Evolutionary conservation across 1,139 yeast species (phyloP), one percentile per base, ranked within the genome.

Genomic region (Nematodospora anomalae): DNA sequence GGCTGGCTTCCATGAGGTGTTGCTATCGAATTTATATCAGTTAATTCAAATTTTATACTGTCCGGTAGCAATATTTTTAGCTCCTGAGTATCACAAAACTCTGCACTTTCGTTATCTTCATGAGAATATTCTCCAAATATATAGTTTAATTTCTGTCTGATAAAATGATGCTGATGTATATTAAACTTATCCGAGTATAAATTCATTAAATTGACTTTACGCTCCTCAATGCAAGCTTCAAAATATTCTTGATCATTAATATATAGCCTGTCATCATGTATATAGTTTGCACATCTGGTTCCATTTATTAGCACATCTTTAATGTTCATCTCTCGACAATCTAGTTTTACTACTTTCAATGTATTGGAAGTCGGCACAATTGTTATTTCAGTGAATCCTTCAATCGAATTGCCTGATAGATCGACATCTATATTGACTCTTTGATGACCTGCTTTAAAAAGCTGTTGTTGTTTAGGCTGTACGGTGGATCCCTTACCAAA

Each of bases 321-420:
- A 28, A 90, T 76, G 32, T 64, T 66, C 63, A 88, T 75, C 42
- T 87, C 90, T 40, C 96, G 78, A 45, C 95, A 87, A 57, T 92
- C 97, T 37, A 92, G 65, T 38, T 77, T 76, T 22, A 92, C 68
- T 10, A 68, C 66, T 37, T 76, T 77, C 30, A 90, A 62, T 1
- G 67, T 58, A 8, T 78, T 75, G 13, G 81, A 78, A 3, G 80
- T 66, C 0, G 97, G 97, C 15, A 86, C 66, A 10, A 90, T 67
- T 2, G 94, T 83, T 25, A 92, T 64, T 54, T 89, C 97, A 0
- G 97, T 88, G 49, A 77, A 73, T 10, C 97, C 98, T n/a, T 60
- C 60, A 8, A 82, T 60, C 15, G 59, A 52, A 41, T 74, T 73
- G 27, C 64, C 61, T 14, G 80, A 71, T 28, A 84, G 59, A 55